Evolutionary conservation across 179 eudicot species (phyloP), one percentile per base, ranked within the genome.

Genomic region (Kewa caespitosa): DNA sequence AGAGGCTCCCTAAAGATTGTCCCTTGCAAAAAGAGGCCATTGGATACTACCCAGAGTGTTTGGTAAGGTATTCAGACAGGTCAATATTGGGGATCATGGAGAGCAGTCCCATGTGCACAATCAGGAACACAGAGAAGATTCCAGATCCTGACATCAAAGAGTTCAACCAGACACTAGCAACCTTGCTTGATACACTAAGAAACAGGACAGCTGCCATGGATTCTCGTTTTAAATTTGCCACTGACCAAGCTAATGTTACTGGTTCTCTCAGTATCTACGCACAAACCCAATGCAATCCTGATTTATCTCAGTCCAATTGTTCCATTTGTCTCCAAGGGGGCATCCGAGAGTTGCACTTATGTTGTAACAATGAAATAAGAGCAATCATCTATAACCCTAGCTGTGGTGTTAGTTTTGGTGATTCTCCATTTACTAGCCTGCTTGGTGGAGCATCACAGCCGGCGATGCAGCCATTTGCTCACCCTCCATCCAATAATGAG

Each of bases 11-110:
- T 9, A 34, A 38, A 3, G 0, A 25, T 7, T 84, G 87, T 66
- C 82, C 79, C 2, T 50, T 15, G 12, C 75, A 78, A 54, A 84
- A 84, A 72, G 80, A 79, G 63, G 87, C 82, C 14, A 63, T 75
- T 31, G 78, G 70, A 12, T 75, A 43, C 62, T 59, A 1, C 32
- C 37, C 17, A 2, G 0, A 6, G 0, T 75, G 80, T 60, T 74
- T 72, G 78, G 6, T 81, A 14, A 48, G 80, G 34, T 84, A 78
- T 77, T 78, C 84, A 1, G 63, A 74, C 52, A 48, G 46, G 25
- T 30, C 54, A 0, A 64, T 81, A 38, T 50, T 74, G 12, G 38
- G 70, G 8, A 4, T 39, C 31, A 33, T 34, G 38, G 73, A 78
- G 12, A 60, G 36, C 25, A 33, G 48, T 30, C 69, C 50, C 9